phyloP scores from a whole-genome alignment of 202 grass and related monocot genomes.

The Schoenoplectus triqueter region DNA sequence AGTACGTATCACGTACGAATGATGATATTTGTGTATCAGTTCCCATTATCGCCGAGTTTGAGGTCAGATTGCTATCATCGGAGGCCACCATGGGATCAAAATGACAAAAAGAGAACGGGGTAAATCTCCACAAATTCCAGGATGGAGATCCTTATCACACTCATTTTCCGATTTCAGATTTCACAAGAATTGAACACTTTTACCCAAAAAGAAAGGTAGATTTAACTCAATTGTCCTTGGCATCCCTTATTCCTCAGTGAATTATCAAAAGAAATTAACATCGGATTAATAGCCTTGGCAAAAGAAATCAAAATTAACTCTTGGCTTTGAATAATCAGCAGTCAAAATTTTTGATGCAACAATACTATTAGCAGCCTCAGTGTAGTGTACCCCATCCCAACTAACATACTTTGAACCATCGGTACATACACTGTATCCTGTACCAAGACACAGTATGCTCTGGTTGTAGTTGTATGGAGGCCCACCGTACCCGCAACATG shows the following conservation, averaged over 20 bases:
- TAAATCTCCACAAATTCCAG: not conserved
- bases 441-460: conserved; percentile 49
- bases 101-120: not conserved
- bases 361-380: conserved; percentile 66
- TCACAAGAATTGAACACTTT: not conserved
- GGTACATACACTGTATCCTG: conserved; percentile 52
- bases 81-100: not conserved
- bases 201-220: not conserved
- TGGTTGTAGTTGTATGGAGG: conserved; percentile 76
- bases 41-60: no score
- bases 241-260: not conserved
- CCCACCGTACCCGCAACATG: conserved; percentile 76
- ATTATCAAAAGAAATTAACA: not conserved
- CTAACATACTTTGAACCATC: conserved; percentile 62
- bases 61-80: no score
- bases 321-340: conserved; percentile 59
- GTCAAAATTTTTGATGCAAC: conserved; percentile 67
- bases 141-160: not conserved
- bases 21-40: no score
- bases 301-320: conserved; percentile 59
- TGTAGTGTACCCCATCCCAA: conserved; percentile 92
- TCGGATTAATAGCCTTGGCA: conserved; percentile 41
- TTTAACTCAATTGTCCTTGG: conserved; percentile 8
- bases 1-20: no score
- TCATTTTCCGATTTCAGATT: not conserved